A percentile compares a stretch with the other conserved stretches of the same genome.
phyloP scores from a whole-genome alignment of 176 grass and related monocot genomes.

The Guadua angustifolia region DNA sequence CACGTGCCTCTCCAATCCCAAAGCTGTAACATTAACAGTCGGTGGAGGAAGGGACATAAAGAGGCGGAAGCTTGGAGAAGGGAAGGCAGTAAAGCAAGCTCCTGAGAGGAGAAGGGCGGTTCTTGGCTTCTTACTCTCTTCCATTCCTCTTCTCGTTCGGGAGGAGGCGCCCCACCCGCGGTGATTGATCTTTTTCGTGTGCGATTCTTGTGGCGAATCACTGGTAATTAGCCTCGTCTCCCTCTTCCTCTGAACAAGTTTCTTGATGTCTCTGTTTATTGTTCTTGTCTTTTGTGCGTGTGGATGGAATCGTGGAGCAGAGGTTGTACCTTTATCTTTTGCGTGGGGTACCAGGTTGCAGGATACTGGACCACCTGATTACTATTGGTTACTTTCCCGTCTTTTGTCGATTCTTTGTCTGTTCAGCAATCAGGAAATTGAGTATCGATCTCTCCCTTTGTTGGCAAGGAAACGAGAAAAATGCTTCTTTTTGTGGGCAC shows the following conservation, averaged over 20 bases:
- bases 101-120: background rate
- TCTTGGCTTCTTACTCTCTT: background rate
- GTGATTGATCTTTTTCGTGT: background rate
- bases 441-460: slow-evolving; percentile 11
- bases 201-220: background rate
- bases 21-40: background rate
- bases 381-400: background rate
- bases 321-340: slow-evolving; percentile 20
- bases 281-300: background rate
- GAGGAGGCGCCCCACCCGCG: background rate
- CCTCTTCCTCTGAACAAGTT: background rate
- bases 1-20: slow-evolving; percentile 34
- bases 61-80: slow-evolving; percentile 28
- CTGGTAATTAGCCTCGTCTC: slow-evolving; percentile 22
- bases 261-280: background rate
- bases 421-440: slow-evolving; percentile 11
- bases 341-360: background rate
- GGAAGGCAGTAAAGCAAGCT: background rate
- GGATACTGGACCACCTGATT: background rate
- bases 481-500: background rate
- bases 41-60: background rate
- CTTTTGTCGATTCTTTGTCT: slow-evolving; percentile 8
- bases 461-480: background rate
- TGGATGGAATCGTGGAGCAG: background rate
- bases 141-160: background rate